Evolutionary conservation across 2,329 filamentous ascomycete genomes (phyloP), one percentile per base, ranked within the genome.

Genomic region (Penicillium olsonii): DNA sequence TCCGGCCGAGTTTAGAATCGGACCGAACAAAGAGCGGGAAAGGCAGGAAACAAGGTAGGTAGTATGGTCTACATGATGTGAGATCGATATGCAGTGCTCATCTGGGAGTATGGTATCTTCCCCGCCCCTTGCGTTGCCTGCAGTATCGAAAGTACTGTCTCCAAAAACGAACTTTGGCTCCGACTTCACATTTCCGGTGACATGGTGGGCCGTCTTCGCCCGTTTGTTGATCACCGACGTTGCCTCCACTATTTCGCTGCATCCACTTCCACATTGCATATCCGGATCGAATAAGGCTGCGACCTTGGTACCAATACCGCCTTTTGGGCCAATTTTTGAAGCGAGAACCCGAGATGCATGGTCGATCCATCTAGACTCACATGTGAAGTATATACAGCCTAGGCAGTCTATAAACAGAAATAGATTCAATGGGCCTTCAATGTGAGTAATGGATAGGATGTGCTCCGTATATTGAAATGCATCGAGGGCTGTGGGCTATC

Each of bases 141-240:
- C 52, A 61, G 42, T 35, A 15, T 33, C 29, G 7, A 37, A 19
- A 20, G 22, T 43, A 24, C 40, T 33, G 19, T 31, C n/a, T 37
- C 27, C 31, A 27, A 45, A 37, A 29, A 29, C 26, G 14, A 29
- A 12, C 26, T 29, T 29, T 10, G 26, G 26, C 10, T n/a, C n/a
- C n/a, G 8, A 24, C 8, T 31, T 31, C 43, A 44, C 45, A 40
- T 29, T 24, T 26, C 33, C 33, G 27, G 35, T 56, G 51, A 50
- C 51, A 60, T 49, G 52, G 54, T 53, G 56, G 52, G 53, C 51
- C 54, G 54, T 44, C 47, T 48, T 55, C 35, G 45, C 50, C 55
- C 53, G 47, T 59, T 61, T 52, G 47, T 35, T 54, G 57, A 61
- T 61, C 57, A 45, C 46, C 49, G 45, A 53, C 45, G 11, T 31